Evolutionary conservation across 1,284 basidiomycete species (phyloP).

Genomic region (Dichomitus squalens): DNA sequence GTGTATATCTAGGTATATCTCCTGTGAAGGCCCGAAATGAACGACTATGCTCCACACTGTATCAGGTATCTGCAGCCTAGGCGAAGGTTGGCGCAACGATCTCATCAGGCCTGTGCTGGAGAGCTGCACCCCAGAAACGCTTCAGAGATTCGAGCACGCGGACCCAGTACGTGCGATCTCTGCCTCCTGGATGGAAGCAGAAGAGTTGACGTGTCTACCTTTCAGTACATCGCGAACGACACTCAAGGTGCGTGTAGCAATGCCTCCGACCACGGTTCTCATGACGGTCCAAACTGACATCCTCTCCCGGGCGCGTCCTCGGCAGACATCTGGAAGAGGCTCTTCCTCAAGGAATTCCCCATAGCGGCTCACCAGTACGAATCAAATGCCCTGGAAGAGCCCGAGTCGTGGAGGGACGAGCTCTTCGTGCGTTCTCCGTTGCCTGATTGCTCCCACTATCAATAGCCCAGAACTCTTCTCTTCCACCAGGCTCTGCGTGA

Average conservation of each 20-base stretch:
- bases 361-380: slow-evolving; percentile 49
- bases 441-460: background rate
- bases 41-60: background rate
- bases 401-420: slow-evolving; percentile 66
- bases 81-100: slow-evolving; percentile 56
- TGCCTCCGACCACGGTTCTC: background rate
- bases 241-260: slow-evolving; percentile 52
- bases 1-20: slow-evolving; percentile 8
- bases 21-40: background rate
- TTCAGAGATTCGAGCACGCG: slow-evolving; percentile 63
- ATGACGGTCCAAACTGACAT: slow-evolving; percentile 12
- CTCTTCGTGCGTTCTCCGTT: slow-evolving; percentile 56
- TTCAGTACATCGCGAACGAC: slow-evolving; percentile 56
- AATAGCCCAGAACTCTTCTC: background rate
- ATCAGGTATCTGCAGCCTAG: slow-evolving; percentile 30
- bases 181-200: background rate
- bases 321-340: slow-evolving; percentile 68
- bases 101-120: slow-evolving; percentile 72
- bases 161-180: slow-evolving; percentile 58
- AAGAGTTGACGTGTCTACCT: slow-evolving; percentile 5
- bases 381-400: slow-evolving; percentile 42
- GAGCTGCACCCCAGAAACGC: slow-evolving; percentile 68
- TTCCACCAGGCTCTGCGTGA: slow-evolving; percentile 1
- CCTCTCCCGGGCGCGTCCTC: slow-evolving; percentile 14
- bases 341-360: slow-evolving; percentile 63